Evolutionary conservation across 441 rosid species (phyloP).

Genomic region (Arabidopsis lyrata): DNA sequence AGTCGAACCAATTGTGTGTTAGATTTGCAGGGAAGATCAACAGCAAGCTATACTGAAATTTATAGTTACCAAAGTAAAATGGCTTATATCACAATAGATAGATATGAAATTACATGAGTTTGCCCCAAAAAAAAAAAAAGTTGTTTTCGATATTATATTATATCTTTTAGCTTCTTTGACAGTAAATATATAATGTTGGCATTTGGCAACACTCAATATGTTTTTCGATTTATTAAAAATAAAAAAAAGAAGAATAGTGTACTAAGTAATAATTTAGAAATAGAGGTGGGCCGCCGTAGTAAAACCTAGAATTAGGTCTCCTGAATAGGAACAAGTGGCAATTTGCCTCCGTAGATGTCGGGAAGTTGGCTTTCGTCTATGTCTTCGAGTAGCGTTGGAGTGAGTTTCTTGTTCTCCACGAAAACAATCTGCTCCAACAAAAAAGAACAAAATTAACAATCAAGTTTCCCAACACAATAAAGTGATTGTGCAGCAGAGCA

Average conservation of each 20-base stretch:
- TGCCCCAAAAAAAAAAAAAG: too few species aligned
- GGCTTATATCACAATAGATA: slow-evolving; percentile 4
- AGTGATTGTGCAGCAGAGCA: too few species aligned
- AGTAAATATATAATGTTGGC: not conserved
- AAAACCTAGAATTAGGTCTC: slow-evolving; percentile 44
- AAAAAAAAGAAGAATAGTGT: not conserved
- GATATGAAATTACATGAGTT: not conserved
- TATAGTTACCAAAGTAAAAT: not conserved
- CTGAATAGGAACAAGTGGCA: slow-evolving; percentile 70
- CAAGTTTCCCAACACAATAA: too few species aligned
- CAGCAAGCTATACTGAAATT: not conserved
- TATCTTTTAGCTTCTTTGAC: not conserved
- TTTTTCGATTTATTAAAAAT: not conserved
- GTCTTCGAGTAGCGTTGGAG: slow-evolving; percentile 61
- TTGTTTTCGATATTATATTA: not conserved
- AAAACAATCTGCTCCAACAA: slow-evolving; percentile 60
- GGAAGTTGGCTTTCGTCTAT: slow-evolving; percentile 81
- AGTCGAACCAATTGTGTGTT: not conserved
- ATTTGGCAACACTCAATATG: not conserved
- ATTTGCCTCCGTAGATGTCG: slow-evolving; percentile 72
- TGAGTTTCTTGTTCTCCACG: slow-evolving; percentile 76
- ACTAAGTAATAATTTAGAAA: not conserved
- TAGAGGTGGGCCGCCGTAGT: not conserved
- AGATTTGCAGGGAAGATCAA: slow-evolving; percentile 19
- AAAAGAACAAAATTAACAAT: too few species aligned